These are phyloP conservation scores for Ustilago cynodontis DNA, from an alignment of 1,284 basidiomycete species.

Conservation along the genomic window DNA sequence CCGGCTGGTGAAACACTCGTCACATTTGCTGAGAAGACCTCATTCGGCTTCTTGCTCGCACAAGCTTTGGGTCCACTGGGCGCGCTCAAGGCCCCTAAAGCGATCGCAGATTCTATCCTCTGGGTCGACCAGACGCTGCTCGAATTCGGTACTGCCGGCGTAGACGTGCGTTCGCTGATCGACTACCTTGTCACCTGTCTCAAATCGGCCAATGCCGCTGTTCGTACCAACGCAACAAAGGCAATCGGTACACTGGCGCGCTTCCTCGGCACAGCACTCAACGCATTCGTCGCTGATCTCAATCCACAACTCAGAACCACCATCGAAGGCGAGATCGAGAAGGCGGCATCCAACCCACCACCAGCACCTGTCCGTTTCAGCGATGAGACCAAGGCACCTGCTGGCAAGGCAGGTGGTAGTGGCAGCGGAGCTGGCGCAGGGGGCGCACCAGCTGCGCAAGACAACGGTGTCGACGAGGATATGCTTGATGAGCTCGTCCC, in stretches of 20 bases:
- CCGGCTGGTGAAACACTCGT: constrained; percentile 90
- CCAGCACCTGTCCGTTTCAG: constrained; percentile 78
- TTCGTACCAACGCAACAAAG: constrained; percentile 95
- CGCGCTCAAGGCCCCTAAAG: constrained; percentile 87
- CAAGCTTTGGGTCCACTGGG: constrained; percentile 74
- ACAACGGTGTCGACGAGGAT: constrained; percentile 54
- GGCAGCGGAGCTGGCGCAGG: constrained; percentile 10
- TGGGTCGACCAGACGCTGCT: constrained; percentile 89
- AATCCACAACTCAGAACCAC: constrained; percentile 94
- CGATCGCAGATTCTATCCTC: constrained; percentile 87
- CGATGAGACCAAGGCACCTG: constrained; percentile 43
- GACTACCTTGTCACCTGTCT: constrained; percentile 89
- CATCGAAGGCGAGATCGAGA: constrained; percentile 92
- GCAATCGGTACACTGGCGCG: constrained; percentile 89
- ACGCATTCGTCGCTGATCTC: constrained; percentile 90
- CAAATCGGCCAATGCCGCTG: constrained; percentile 92
- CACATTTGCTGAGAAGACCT: constrained; percentile 89
- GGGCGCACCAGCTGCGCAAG: constrained; percentile 21
- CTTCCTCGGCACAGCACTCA: constrained; percentile 90
- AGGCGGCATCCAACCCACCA: constrained; percentile 82
- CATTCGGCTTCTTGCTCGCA: constrained; percentile 90
- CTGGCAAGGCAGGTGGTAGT: constrained; percentile 19
- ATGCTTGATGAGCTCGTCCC: constrained; percentile 87
- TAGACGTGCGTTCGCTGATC: constrained; percentile 86
- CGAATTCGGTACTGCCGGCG: constrained; percentile 92